Conservation (phyloP, 345 rosid genomes). For the Populus ilicifolia region DNA sequence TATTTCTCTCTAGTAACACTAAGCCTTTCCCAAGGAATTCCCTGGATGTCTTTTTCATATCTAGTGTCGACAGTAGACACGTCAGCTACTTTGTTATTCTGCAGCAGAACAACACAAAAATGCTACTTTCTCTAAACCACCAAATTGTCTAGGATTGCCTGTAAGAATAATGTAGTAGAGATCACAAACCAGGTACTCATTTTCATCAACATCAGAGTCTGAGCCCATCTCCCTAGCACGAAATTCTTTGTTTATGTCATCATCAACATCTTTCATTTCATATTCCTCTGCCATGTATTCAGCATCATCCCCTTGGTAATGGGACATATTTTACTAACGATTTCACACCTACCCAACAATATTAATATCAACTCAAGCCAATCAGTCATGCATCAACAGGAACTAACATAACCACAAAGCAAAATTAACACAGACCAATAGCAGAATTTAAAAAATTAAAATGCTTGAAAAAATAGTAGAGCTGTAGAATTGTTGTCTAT, state of each 20-base stretch:
- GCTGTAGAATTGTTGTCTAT: background rate
- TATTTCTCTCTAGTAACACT: slow-evolving; percentile 49
- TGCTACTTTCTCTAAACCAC: background rate
- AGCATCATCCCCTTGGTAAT: background rate
- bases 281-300: background rate
- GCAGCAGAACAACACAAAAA: background rate
- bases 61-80: slow-evolving; percentile 53
- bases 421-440: background rate
- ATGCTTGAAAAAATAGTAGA: background rate
- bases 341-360: background rate
- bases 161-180: background rate
- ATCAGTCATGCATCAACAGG: background rate
- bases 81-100: slow-evolving; percentile 43
- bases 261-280: background rate
- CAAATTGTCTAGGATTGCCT: background rate
- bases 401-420: background rate
- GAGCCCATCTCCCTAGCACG: slow-evolving; percentile 50
- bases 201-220: slow-evolving; percentile 43
- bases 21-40: slow-evolving; percentile 55
- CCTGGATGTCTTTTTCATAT: slow-evolving; percentile 53
- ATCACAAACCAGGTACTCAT: slow-evolving; percentile 40
- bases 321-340: background rate
- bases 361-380: background rate
- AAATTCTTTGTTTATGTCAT: slow-evolving; percentile 35
- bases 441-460: background rate